Conservation (phyloP, 1,284 basidiomycete genomes). For the Rhodotorula sp. region DNA sequence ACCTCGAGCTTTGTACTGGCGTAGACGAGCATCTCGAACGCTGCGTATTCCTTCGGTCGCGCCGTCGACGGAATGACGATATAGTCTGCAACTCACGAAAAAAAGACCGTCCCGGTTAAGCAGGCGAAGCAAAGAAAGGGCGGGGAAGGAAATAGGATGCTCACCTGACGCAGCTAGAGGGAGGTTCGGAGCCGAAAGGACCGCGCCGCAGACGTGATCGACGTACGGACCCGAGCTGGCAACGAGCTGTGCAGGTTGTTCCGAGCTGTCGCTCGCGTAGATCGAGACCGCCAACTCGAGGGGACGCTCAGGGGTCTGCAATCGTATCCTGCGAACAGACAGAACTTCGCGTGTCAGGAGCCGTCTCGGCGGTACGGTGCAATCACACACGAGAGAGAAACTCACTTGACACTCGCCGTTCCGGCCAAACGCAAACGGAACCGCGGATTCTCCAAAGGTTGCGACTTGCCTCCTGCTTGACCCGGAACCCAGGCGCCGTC, state of each 20-base stretch:
- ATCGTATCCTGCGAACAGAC: slow-evolving; percentile 58
- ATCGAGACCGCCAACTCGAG: slow-evolving; percentile 51
- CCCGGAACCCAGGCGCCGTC: slow-evolving; percentile 66
- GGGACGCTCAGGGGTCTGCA: slow-evolving; percentile 53
- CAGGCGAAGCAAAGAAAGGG: slow-evolving; percentile 47
- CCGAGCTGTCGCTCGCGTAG: slow-evolving; percentile 45
- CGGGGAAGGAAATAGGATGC: slow-evolving; percentile 44
- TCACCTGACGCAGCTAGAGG: slow-evolving; percentile 61
- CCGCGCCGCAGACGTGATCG: slow-evolving; percentile 53
- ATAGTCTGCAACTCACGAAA: slow-evolving; percentile 55
- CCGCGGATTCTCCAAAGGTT: slow-evolving; percentile 64
- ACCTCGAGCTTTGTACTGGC: slow-evolving; percentile 25
- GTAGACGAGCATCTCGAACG: slow-evolving; percentile 67
- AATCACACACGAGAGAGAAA: slow-evolving; percentile 5
- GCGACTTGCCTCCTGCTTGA: slow-evolving; percentile 54
- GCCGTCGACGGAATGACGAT: slow-evolving; percentile 72
- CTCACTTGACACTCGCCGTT: slow-evolving; percentile 63
- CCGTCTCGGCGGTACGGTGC: not conserved
- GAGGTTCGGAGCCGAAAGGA: not conserved
- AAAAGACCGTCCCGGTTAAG: slow-evolving; percentile 47
- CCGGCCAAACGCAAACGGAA: slow-evolving; percentile 63
- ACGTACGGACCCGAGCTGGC: slow-evolving; percentile 74
- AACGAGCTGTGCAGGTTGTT: slow-evolving; percentile 55
- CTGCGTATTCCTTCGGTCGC: slow-evolving; percentile 59
- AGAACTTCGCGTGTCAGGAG: not conserved